These are phyloP conservation scores for Mycena pura DNA, from an alignment of 768 basidiomycete species.

Conservation along the genomic window DNA sequence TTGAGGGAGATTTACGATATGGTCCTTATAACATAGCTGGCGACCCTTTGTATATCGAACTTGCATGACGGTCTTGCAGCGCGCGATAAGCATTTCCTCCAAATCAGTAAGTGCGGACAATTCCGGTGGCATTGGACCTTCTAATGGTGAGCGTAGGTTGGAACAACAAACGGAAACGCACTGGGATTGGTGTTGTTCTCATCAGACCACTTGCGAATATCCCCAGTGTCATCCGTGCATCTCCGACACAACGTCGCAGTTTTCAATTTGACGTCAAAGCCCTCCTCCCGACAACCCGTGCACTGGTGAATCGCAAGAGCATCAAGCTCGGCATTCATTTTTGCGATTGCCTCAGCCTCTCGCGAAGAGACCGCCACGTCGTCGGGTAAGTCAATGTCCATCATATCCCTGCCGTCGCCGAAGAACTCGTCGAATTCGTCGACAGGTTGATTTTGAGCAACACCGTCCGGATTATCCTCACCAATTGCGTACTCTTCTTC, in stretches of 20 bases:
- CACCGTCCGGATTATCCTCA: background rate
- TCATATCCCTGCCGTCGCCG: background rate
- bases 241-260: background rate
- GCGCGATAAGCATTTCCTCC: no score
- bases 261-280: background rate
- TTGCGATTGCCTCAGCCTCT: background rate
- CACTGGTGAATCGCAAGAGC: background rate
- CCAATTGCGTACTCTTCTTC: background rate
- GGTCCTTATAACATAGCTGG: no score
- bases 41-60: no score
- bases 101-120: no score
- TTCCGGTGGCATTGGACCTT: no score
- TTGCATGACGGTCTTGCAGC: no score
- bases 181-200: conserved; percentile 1
- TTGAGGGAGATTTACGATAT: no score
- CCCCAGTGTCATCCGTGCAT: background rate
- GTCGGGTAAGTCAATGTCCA: background rate
- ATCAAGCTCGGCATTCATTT: background rate
- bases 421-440: conserved; percentile 1
- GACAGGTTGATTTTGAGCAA: background rate
- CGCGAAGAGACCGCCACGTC: background rate
- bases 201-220: background rate
- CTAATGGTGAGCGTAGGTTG: background rate
- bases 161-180: background rate
- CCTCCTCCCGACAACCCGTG: background rate